A percentile compares a stretch with the other conserved stretches of the same genome.
Evolutionary conservation across 1,284 basidiomycete species (phyloP).

Genomic region (Hymenochaete sp.): DNA sequence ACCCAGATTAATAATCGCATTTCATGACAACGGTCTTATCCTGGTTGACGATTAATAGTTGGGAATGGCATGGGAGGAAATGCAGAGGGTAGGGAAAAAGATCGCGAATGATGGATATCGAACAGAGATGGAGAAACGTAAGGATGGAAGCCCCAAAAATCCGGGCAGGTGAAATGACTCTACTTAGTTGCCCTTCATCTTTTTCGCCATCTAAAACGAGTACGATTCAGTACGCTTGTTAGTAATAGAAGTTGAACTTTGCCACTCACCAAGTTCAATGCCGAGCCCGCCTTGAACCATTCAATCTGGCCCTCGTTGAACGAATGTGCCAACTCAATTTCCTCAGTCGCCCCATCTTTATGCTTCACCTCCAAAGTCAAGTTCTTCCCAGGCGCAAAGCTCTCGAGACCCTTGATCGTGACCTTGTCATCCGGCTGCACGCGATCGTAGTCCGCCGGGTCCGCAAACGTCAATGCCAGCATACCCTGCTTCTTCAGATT

Average conservation of each 20-base stretch:
- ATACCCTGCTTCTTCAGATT: conserved; percentile 98
- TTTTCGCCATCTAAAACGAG: conserved; percentile 36
- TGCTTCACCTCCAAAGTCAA: conserved; percentile 76
- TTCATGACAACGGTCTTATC: conserved; percentile 3
- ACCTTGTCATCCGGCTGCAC: conserved; percentile 77
- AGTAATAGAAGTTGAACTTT: background rate
- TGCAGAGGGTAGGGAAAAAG: conserved; percentile 23
- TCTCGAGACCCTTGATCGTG: conserved; percentile 75
- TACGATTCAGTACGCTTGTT: background rate
- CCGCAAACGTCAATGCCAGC: conserved; percentile 84
- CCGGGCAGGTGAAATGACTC: background rate
- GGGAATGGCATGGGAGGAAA: conserved; percentile 1
- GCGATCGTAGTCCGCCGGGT: conserved; percentile 89
- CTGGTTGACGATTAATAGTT: conserved; percentile 5
- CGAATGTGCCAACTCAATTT: conserved; percentile 66
- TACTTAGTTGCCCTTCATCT: conserved; percentile 37
- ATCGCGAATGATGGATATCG: conserved; percentile 1
- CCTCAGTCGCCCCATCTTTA: conserved; percentile 69
- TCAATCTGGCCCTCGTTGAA: conserved; percentile 88
- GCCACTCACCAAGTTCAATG: conserved; percentile 59
- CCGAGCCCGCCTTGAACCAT: conserved; percentile 92
- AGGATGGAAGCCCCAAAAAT: background rate
- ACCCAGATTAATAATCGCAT: background rate
- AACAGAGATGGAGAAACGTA: background rate
- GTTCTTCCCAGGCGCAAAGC: conserved; percentile 83